Conservation (phyloP, 106 monocot genomes). For the Alisma plantagoaquatica region DNA sequence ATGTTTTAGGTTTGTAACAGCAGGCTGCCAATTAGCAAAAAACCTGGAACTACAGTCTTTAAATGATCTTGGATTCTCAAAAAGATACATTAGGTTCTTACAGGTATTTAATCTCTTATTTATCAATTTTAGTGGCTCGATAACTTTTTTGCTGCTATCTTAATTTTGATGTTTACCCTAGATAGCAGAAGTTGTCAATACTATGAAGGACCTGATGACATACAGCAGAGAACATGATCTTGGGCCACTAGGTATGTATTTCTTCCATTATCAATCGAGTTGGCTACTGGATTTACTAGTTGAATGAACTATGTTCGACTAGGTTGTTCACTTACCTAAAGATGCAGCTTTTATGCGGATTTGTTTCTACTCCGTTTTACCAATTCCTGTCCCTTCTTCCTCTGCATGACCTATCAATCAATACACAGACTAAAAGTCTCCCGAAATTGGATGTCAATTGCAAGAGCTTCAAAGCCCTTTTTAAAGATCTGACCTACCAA, state of each 20-base stretch:
- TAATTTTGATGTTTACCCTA: constrained; percentile 9
- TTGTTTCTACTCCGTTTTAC: neutral
- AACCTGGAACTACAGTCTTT: constrained; percentile 70
- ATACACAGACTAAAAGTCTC: no score
- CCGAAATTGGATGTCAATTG: no score
- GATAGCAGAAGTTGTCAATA: constrained; percentile 93
- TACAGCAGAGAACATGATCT: constrained; percentile 64
- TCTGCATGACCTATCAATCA: neutral
- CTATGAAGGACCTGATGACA: constrained; percentile 95
- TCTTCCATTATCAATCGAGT: neutral
- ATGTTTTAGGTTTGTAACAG: constrained; percentile 55
- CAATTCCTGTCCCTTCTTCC: neutral
- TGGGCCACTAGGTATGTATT: constrained; percentile 89
- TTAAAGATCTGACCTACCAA: no score
- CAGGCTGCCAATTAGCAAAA: constrained; percentile 64
- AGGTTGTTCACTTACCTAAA: no score
- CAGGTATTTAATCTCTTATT: constrained; percentile 36
- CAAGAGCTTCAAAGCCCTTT: no score
- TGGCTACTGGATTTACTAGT: neutral
- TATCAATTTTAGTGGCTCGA: neutral
- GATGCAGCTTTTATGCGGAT: no score
- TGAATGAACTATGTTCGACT: no score
- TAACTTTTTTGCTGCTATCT: neutral
- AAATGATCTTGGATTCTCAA: constrained; percentile 87
- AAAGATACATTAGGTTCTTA: constrained; percentile 88